phyloP scores from a whole-genome alignment of 192 early-diverging fungal species.

The Nowakowskiella sp. region DNA sequence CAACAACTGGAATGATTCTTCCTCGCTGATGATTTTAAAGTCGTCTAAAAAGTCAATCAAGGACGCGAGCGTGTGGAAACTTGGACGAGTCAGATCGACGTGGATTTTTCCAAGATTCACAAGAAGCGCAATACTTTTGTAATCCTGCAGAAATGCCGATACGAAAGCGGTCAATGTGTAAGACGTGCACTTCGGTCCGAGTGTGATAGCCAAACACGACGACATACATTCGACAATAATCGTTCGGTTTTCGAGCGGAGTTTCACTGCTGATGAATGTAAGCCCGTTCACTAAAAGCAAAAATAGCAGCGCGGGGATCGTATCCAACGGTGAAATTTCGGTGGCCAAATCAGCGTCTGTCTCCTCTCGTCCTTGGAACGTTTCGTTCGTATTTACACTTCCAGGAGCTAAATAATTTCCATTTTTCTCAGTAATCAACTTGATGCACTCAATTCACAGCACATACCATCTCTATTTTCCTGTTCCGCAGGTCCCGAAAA shows the following conservation, averaged over 20 bases:
- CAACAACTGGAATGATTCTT: background rate
- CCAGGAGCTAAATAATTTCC: no score
- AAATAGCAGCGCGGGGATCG: background rate
- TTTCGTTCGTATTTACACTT: background rate
- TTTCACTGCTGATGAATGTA: background rate
- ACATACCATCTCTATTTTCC: background rate
- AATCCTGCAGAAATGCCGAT: background rate
- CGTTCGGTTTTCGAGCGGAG: background rate
- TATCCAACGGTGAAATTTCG: background rate
- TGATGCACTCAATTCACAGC: background rate
- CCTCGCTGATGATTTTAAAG: background rate
- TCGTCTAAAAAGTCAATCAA: background rate
- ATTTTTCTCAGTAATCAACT: background rate
- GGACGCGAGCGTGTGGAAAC: background rate
- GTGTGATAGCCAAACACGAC: background rate
- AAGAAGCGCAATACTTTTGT: background rate
- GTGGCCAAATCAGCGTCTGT: background rate
- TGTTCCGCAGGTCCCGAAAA: background rate
- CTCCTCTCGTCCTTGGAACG: background rate
- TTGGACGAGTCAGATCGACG: background rate
- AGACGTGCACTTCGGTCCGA: background rate
- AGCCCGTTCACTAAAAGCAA: background rate
- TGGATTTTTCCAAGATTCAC: background rate
- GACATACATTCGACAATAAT: background rate
- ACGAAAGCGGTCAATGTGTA: background rate